Evolutionary conservation across 2,329 filamentous ascomycete genomes (phyloP), one percentile per base, ranked within the genome.

Genomic region (Samsoniella hepiali): DNA sequence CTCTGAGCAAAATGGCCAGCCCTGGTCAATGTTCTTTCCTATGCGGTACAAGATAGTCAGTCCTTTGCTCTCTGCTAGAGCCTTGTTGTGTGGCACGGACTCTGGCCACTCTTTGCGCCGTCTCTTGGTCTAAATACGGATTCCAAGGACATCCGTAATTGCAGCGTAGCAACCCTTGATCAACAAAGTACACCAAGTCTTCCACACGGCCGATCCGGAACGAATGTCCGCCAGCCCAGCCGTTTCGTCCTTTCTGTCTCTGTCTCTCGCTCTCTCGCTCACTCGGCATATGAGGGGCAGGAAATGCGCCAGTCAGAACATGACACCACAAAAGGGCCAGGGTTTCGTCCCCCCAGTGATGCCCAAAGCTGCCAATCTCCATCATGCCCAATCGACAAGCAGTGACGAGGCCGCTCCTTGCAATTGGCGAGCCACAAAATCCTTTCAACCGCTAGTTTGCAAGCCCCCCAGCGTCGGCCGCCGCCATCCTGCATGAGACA

Each of bases 11-110:
- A 38, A 50, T 54, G 38, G 38, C 40, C 17, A 38, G 22, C 49
- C 50, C 58, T 54, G 10, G 50, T 38, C 29, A 7, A 9, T 11
- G 45, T 13, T 44, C 44, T 17, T 36, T 45, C 40, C 49, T 61
- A 61, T 62, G 42, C 58, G 31, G 50, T 54, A 44, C 49, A 40
- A 29, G 58, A 62, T 62, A 62, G 58, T 55, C 38, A 22, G 22
- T 22, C 22, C 22, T 7, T n/a, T 7, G 44, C 49, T 47, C 44
- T 36, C 27, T 42, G 22, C 36, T 34, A 53, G 34, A 49, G 27
- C 29, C 45, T 32, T n/a, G 29, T 22, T 42, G n/a, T 38, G 38
- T 36, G 58, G 58, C 10, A 15, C 29, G 31, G n/a, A 15, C 27
- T 51, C n/a, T 45, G 13, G 22, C n/a, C 40, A 22, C 40, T 55